Percentiles rank a stretch among this genome's conserved stretches.
phyloP scores from a whole-genome alignment of 768 basidiomycete species.

The Termitomyces sp. region DNA sequence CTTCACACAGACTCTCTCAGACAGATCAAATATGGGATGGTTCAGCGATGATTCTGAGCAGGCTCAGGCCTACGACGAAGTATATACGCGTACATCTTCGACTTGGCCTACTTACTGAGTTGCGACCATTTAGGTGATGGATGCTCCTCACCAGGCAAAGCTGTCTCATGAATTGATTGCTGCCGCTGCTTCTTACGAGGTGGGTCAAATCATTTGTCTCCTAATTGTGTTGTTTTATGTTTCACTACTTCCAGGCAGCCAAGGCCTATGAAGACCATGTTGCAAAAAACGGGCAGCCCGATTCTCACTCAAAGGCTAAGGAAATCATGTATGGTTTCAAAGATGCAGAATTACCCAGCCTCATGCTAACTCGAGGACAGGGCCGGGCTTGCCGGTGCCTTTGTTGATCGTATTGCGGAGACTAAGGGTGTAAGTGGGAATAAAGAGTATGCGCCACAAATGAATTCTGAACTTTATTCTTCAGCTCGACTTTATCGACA shows the following conservation, averaged over 20 bases:
- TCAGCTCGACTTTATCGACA: conserved; percentile 26
- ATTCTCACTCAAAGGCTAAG: conserved; percentile 49
- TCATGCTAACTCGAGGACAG: conserved; percentile 15
- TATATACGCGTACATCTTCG: conserved; percentile 7
- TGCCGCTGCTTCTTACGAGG: conserved; percentile 63
- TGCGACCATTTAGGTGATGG: conserved; percentile 28
- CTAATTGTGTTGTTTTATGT: background rate
- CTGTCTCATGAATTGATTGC: conserved; percentile 65
- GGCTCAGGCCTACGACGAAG: conserved; percentile 35
- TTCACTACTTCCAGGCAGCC: conserved; percentile 36
- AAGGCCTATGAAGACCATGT: conserved; percentile 58
- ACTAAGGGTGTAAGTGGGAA: conserved; percentile 37
- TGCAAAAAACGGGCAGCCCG: conserved; percentile 40
- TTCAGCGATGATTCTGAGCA: conserved; percentile 35
- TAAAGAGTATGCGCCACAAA: background rate
- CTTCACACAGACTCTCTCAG: background rate
- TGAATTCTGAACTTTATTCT: conserved; percentile 10
- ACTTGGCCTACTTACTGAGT: background rate
- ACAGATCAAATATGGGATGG: conserved; percentile 31
- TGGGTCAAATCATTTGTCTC: conserved; percentile 10
- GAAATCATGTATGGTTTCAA: conserved; percentile 34
- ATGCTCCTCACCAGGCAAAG: conserved; percentile 48
- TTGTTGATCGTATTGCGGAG: conserved; percentile 49
- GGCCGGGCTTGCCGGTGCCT: conserved; percentile 50
- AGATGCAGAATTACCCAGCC: background rate